Evolutionary conservation across 1,139 yeast species (phyloP), one percentile per base, ranked within the genome.

Genomic region (Taiozyma onychis): DNA sequence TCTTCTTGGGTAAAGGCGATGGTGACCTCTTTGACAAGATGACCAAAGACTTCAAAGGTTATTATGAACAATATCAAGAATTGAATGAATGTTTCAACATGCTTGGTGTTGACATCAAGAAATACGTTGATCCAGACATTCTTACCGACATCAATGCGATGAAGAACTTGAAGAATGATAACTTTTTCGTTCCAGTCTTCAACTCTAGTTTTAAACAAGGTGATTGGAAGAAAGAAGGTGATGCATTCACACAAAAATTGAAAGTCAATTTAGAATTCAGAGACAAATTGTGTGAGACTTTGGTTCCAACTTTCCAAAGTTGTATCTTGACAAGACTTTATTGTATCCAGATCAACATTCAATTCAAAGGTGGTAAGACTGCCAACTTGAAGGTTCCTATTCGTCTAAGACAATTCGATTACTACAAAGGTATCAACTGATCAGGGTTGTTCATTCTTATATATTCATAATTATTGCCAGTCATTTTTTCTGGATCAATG

Each of bases 221-320:
- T 11, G 43, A 46, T 6, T 51, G 57, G 57, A n/a, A 35, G 6
- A 30, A 28, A 8, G 45, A 45, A 27, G 44, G 43, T 35, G 48
- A 45, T 28, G 44, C 46, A 6, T 54, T 49, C 44, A 26, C 24
- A 5, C 48, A 50, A 34, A 39, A 46, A 11, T 62, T 43, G 51
- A 45, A 54, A 10, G 60, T 69, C 21, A 62, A 63, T 32, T 51
- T 70, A 41, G 62, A 63, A 30, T 59, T 67, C 41, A 59, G 55
- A 35, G 63, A 62, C 18, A 58, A 62, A 22, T 58, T 69, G 14
- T 52, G 54, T 34, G 70, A 69, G 46, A 76, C 84, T 0, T 64
- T 82, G 53, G 74, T 80, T 3, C 87, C 87, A 1, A 75, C 73
- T 53, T 78, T 80, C 62, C 86, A 82, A 60, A 74, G 74, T 44